Conservation (phyloP, 176 grass and related monocot genomes). For the Stipa capillata region DNA sequence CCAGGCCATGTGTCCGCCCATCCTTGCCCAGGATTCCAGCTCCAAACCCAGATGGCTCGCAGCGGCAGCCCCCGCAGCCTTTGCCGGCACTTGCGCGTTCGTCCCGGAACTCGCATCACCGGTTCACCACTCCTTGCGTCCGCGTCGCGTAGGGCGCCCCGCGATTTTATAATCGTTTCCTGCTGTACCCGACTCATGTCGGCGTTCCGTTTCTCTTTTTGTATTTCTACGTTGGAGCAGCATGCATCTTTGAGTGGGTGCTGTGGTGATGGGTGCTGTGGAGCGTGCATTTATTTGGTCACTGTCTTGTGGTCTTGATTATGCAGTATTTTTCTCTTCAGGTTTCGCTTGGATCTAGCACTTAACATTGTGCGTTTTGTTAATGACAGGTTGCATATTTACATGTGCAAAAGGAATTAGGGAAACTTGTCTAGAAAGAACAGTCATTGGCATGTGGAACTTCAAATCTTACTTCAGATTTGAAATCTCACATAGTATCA, state of each 20-base stretch:
- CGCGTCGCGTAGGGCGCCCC: background rate
- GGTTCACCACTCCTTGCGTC: too few species aligned
- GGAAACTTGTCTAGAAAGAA: background rate
- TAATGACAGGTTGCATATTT: background rate
- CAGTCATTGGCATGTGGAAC: background rate
- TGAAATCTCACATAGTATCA: background rate
- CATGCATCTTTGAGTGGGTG: background rate
- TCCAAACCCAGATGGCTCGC: slow-evolving; percentile 24
- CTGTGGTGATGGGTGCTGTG: too few species aligned
- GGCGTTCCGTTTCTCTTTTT: background rate
- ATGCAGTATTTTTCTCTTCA: background rate
- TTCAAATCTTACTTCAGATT: background rate
- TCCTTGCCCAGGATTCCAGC: slow-evolving; percentile 16
- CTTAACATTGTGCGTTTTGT: background rate
- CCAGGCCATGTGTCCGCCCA: slow-evolving; percentile 5
- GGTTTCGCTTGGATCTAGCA: background rate
- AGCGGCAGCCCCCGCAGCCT: background rate
- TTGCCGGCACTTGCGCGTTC: background rate
- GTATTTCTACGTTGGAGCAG: background rate
- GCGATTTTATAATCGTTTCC: background rate
- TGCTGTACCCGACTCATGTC: background rate
- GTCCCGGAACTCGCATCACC: background rate
- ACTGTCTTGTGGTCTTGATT: background rate
- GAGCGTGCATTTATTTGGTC: background rate
- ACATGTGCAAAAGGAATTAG: background rate